Base-by-base conservation (phyloP, 352 stramenopile species). In the Globisporangium nagaii region DNA sequence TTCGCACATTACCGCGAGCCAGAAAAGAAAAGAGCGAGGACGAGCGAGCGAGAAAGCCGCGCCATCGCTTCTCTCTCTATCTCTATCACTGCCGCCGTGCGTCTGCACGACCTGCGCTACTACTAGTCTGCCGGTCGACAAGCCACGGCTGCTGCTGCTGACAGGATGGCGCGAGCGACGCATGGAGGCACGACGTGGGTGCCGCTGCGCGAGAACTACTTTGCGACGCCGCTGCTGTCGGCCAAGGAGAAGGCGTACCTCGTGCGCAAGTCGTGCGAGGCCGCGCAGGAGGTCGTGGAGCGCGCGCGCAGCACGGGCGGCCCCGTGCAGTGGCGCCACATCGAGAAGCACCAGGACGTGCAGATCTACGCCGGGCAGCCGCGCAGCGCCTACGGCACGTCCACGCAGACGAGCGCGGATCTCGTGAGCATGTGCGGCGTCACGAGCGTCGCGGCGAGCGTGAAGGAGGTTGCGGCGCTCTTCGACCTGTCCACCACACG, bases 261-360 rank as follows among this genome's bases (percentile, higher is more conserved):
- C 6, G 78, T 93, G 44, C 82, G 79, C 58, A 93, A 93, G 67
- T 66, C 79, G 5, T 93, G 79, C 64, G 79, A 93, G 51, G 79
- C 82, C 20, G 79, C 82, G 15, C 78, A 86, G 51, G 75, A 89
- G 55, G 79, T 93, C 22, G 82, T 93, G 2, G 79, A 88, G 55
- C 82, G 82, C 56, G 78, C 78, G 41, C 76, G 79, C 2, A 78
- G 63, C 22, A 66, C 66, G 1, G 75, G 77, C 39, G 82, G 82
- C 0, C 78, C 82, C 8, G 75, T 93, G 37, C 57, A 80, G 30
- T 93, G 82, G 82, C 77, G 71, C 37, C 79, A 90, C 54, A 56
- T 93, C 4, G 82, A 93, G 47, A 89, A 90, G 51, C 70, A 73
- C 59, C 77, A 84, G 24, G 76, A 78, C 36, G 79, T 93, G 27